These are phyloP conservation scores for Mentha longifolia DNA, from an alignment of 257 asterid genomes.

Conservation along the genomic window DNA sequence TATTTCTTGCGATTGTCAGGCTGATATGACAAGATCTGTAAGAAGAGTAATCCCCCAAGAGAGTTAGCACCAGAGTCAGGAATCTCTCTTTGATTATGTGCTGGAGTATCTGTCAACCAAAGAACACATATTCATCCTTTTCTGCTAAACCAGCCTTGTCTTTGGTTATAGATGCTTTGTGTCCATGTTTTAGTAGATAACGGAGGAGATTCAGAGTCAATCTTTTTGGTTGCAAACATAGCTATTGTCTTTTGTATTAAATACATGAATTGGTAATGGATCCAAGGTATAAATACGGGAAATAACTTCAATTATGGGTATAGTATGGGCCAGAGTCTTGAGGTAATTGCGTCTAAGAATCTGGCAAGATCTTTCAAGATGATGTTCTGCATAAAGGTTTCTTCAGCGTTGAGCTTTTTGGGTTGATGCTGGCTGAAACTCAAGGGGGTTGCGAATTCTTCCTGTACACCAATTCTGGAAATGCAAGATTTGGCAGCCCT, in stretches of 20 bases:
- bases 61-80: conserved; percentile 10
- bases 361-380: conserved; percentile 31
- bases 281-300: conserved; percentile 14
- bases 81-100: neutral
- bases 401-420: conserved; percentile 15
- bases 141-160: conserved; percentile 19
- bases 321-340: conserved; percentile 8
- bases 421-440: conserved; percentile 27
- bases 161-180: conserved; percentile 9
- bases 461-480: conserved; percentile 19
- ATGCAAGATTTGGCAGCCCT: conserved; percentile 33
- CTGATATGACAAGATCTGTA: conserved; percentile 18
- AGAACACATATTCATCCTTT: neutral
- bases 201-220: conserved; percentile 17
- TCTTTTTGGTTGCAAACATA: conserved; percentile 2
- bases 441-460: conserved; percentile 24
- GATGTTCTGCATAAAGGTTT: conserved; percentile 29
- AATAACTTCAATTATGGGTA: conserved; percentile 13
- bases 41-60: conserved; percentile 13
- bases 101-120: conserved; percentile 11
- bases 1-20: conserved; percentile 19
- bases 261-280: conserved; percentile 23
- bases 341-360: conserved; percentile 19
- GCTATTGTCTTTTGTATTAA: conserved; percentile 10
- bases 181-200: neutral